Evolutionary conservation across 2,329 filamentous ascomycete genomes (phyloP).

Genomic region (Helotiales sp.): DNA sequence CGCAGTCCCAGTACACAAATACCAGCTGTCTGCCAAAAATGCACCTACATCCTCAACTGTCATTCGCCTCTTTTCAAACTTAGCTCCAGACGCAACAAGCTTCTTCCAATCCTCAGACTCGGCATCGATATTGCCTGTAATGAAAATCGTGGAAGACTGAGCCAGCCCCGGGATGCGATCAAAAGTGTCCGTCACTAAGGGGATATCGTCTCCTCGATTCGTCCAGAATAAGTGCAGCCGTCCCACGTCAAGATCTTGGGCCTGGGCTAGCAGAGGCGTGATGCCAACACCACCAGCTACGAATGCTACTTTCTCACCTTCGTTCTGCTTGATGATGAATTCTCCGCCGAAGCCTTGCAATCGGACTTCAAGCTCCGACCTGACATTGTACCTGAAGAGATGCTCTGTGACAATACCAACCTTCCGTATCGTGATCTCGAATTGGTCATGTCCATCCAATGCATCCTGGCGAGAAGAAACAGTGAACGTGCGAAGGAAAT

Average conservation of each 20-base stretch:
- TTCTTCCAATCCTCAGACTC: conserved; percentile 41
- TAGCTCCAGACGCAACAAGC: conserved; percentile 40
- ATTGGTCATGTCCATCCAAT: conserved; percentile 39
- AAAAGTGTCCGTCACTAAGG: conserved; percentile 65
- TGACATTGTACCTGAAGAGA: conserved; percentile 62
- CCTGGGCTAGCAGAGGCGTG: conserved; percentile 77
- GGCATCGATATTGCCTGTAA: conserved; percentile 56
- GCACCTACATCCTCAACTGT: conserved; percentile 50
- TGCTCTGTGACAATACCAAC: conserved; percentile 72
- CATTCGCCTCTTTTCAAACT: conserved; percentile 52
- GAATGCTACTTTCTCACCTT: conserved; percentile 55
- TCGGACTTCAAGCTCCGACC: conserved; percentile 63
- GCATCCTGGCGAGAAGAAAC: conserved; percentile 60
- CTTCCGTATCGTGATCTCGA: conserved; percentile 75
- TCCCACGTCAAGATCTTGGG: conserved; percentile 54
- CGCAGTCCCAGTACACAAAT: conserved; percentile 59
- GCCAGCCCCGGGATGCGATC: conserved; percentile 56
- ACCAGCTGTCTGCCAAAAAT: conserved; percentile 53
- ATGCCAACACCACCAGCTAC: conserved; percentile 83
- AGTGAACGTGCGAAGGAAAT: conserved; percentile 84
- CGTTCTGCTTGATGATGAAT: conserved; percentile 51
- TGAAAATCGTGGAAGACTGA: conserved; percentile 61
- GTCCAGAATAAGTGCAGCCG: conserved; percentile 71
- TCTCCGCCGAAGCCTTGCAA: conserved; percentile 76
- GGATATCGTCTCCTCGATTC: conserved; percentile 63